phyloP scores from a whole-genome alignment of 2,329 filamentous ascomycete species.

The Elsinoe batatas region DNA sequence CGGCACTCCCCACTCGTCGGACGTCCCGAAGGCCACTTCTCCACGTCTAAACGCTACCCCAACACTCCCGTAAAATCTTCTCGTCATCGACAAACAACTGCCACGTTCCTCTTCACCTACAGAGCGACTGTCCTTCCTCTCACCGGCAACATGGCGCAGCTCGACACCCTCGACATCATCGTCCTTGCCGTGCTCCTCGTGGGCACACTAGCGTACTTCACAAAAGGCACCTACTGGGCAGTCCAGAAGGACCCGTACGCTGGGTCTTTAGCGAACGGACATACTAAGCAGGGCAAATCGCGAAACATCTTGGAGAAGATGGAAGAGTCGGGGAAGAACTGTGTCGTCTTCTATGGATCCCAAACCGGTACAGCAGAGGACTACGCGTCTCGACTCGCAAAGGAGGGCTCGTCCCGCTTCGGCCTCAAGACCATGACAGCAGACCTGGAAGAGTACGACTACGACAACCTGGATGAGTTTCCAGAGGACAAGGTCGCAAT shows the following conservation, averaged over 20 bases:
- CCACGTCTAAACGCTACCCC: slow-evolving; percentile 8
- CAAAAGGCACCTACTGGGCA: slow-evolving; percentile 91
- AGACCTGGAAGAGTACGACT: slow-evolving; percentile 96
- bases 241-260: slow-evolving; percentile 83
- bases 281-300: slow-evolving; percentile 69
- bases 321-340: slow-evolving; percentile 93
- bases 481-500: slow-evolving; percentile 85
- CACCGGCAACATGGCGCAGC: slow-evolving; percentile 63
- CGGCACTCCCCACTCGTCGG: background rate
- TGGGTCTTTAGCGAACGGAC: slow-evolving; percentile 57
- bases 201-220: slow-evolving; percentile 90
- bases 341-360: slow-evolving; percentile 95
- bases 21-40: background rate
- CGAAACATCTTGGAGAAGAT: slow-evolving; percentile 92
- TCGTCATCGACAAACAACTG: background rate
- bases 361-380: slow-evolving; percentile 98
- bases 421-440: slow-evolving; percentile 97
- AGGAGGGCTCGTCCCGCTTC: slow-evolving; percentile 93
- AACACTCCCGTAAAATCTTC: slow-evolving; percentile 5
- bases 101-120: background rate
- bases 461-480: slow-evolving; percentile 80
- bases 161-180: slow-evolving; percentile 89
- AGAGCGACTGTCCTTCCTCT: background rate
- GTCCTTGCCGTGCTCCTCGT: slow-evolving; percentile 79
- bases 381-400: slow-evolving; percentile 89